These are phyloP conservation scores for Zoysia japonica DNA, from an alignment of 176 grass and related monocot genomes.

Conservation along the genomic window DNA sequence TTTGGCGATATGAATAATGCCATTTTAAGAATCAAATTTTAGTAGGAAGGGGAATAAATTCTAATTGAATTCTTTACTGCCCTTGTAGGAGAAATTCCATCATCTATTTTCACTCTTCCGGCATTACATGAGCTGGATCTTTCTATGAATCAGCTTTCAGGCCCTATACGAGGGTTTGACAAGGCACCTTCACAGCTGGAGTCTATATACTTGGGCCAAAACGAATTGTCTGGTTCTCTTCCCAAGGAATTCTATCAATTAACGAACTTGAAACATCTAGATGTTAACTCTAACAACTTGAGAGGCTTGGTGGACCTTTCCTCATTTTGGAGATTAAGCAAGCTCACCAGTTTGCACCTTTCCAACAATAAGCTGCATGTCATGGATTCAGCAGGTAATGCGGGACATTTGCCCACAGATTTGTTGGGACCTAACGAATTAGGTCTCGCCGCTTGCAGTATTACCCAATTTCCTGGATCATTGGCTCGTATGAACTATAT, in stretches of 20 bases:
- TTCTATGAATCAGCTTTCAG: background rate
- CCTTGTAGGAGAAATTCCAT: background rate
- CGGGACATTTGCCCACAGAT: background rate
- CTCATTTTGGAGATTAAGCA: background rate
- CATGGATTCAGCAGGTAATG: background rate
- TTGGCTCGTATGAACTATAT: background rate
- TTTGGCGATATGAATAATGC: no score
- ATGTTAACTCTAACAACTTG: background rate
- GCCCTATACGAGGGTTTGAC: background rate
- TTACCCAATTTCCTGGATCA: constrained; percentile 10
- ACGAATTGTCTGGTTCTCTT: background rate
- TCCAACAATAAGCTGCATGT: constrained; percentile 42
- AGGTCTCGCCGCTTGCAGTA: constrained; percentile 27
- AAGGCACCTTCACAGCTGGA: background rate
- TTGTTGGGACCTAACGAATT: background rate
- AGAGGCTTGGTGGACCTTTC: constrained; percentile 1
- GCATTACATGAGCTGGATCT: background rate
- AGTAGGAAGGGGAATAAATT: background rate
- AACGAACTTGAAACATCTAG: background rate
- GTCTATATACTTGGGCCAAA: background rate
- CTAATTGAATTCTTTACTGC: background rate
- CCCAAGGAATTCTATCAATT: constrained; percentile 4
- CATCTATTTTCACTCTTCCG: background rate
- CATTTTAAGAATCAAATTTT: background rate
- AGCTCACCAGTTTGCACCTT: background rate